phyloP scores from a whole-genome alignment of 73 alveolate genomes.

The Paramecium octaurelia region DNA sequence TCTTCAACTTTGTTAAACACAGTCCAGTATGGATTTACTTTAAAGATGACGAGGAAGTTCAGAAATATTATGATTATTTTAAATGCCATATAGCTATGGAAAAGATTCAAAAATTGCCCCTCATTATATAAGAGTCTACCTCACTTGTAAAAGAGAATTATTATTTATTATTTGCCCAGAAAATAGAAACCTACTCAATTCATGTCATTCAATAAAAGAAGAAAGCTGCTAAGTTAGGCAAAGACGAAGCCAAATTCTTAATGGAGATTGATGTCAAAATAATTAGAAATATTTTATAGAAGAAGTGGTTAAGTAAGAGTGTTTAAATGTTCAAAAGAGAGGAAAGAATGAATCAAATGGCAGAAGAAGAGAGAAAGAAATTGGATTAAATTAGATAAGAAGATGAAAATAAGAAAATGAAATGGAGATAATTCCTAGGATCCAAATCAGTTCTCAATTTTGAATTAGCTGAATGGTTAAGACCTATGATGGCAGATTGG shows the following conservation, averaged over 20 bases:
- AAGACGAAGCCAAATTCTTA: neutral
- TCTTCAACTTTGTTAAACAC: neutral
- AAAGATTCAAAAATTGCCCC: neutral
- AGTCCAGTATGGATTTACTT: constrained; percentile 18
- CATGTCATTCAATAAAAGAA: neutral
- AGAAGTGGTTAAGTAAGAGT: neutral
- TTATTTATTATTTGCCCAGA: neutral
- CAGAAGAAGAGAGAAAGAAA: neutral
- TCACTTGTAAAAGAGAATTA: neutral
- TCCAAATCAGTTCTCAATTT: neutral
- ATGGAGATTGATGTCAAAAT: neutral
- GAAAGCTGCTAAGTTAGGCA: neutral
- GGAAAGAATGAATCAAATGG: neutral
- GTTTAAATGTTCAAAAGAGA: neutral
- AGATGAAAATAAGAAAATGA: neutral
- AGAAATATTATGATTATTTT: neutral
- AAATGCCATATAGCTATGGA: neutral
- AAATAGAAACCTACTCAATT: neutral
- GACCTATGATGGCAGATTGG: constrained; percentile 32
- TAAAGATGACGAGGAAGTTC: neutral
- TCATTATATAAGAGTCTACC: neutral
- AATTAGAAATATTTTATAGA: neutral
- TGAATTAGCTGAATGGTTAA: neutral
- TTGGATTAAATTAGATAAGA: neutral
- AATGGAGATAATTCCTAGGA: neutral